Conservation (phyloP, 306 rosid genomes). For the Bauhinia variegata region DNA sequence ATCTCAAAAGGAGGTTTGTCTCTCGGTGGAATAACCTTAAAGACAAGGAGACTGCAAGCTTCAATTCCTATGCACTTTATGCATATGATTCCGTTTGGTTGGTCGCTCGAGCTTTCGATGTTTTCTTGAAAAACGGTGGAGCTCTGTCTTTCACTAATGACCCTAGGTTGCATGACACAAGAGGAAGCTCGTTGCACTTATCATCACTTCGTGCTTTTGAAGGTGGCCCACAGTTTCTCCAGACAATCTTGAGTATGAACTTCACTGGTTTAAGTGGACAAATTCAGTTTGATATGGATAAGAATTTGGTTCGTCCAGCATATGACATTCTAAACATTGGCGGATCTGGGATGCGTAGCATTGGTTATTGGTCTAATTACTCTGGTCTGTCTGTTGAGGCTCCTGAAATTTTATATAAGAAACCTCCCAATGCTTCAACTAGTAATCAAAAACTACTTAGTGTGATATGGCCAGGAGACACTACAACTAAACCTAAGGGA, state of each 20-base stretch:
- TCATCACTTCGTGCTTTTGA: constrained; percentile 67
- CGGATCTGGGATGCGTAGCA: constrained; percentile 58
- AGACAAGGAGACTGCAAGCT: constrained; percentile 43
- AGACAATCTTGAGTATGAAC: constrained; percentile 58
- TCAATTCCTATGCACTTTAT: constrained; percentile 80
- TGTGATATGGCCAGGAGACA: constrained; percentile 91
- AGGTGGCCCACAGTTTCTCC: constrained; percentile 61
- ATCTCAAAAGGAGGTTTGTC: constrained; percentile 49
- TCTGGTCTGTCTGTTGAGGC: constrained; percentile 59
- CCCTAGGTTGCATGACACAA: constrained; percentile 57
- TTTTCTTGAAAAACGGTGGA: constrained; percentile 66
- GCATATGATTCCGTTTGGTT: constrained; percentile 93
- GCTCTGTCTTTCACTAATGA: constrained; percentile 71
- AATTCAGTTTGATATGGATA: constrained; percentile 62
- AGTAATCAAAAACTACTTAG: constrained; percentile 50
- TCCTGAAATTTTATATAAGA: constrained; percentile 61
- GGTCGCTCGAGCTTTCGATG: constrained; percentile 79
- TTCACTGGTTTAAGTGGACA: constrained; percentile 74
- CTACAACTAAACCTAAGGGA: constrained; percentile 56
- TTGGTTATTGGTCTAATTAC: constrained; percentile 83
- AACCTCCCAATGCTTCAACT: constrained; percentile 37
- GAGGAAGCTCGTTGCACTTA: constrained; percentile 59
- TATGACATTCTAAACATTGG: constrained; percentile 77
- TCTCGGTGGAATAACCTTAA: constrained; percentile 52
- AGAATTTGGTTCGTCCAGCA: constrained; percentile 63